Conservation (phyloP, 164 flowering plant genomes). For the Buxus sempervirens region DNA sequence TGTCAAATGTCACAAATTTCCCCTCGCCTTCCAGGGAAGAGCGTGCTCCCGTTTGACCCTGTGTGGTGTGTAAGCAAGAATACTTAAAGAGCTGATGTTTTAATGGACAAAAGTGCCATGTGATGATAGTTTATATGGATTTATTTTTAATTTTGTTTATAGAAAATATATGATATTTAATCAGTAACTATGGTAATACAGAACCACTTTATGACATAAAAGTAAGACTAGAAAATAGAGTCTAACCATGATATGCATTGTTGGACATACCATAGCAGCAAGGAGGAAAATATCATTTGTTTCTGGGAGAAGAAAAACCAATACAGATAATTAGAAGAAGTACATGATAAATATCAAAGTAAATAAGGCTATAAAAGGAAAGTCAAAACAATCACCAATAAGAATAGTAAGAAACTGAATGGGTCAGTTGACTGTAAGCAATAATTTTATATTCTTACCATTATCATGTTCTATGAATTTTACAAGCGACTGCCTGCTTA, state of each 20-base stretch:
- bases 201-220: background rate
- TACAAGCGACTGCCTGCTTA: conserved; percentile 50
- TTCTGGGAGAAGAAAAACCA: conserved; percentile 40
- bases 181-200: background rate
- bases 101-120: background rate
- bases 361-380: background rate
- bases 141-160: background rate
- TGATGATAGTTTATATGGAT: background rate
- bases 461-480: conserved; percentile 76
- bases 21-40: too few relatives aligned
- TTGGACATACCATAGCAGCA: conserved; percentile 81
- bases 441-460: conserved; percentile 42
- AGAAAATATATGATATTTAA: background rate
- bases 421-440: background rate
- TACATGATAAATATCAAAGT: conserved; percentile 1
- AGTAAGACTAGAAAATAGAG: background rate
- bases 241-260: background rate
- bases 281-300: conserved; percentile 94
- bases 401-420: background rate
- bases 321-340: conserved; percentile 5
- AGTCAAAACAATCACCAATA: background rate
- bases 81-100: too few relatives aligned
- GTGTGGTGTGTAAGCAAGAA: too few relatives aligned
- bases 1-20: too few relatives aligned
- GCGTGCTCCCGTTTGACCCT: too few relatives aligned